Evolutionary conservation across 2,329 filamentous ascomycete species (phyloP), one percentile per base, ranked within the genome.

Genomic region (Helicocarpus griseus): DNA sequence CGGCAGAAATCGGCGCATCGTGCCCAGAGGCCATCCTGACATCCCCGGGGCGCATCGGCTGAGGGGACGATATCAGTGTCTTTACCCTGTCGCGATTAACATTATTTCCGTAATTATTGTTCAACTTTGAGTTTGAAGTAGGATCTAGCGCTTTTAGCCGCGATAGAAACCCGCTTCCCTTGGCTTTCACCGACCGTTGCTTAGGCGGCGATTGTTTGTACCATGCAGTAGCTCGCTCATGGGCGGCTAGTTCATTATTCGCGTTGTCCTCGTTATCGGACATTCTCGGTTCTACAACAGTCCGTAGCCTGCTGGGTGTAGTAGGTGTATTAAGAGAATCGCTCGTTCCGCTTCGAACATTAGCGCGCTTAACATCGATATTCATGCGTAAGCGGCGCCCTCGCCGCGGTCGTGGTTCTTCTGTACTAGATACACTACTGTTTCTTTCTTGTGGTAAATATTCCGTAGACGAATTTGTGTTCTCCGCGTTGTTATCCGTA

Each of bases 1-100:
- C 84, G 13, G 87, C 87, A 50, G 88, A 89, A 8, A 84, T 75
- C 1, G 89, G 89, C 21, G 87, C 87, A 72, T 94, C 88, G 40
- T 77, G 83, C 48, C 77, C 77, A 22, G 79, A 74, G 2, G 79
- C 63, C 7, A 61, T 54, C 1, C 28, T 50, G 13, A 40, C 26
- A 19, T 54, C 48, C 35, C 40, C 46, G 6, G 47, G 40, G n/a
- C 57, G 54, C 38, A 59, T 54, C 13, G 52, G 17, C n/a, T 53
- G 53, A 4, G 59, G 59, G 2, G 56, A 54, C n/a, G 59, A 61
- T n/a, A 60, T 61, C 31, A 50, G 50, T 21, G 45, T 57, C 48
- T 61, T 60, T 45, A 61, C 46, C n/a, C 52, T 51, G 17, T 54
- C 57, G 26, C 48, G 49, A 24, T 35, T 36, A 7, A 47, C 53